phyloP scores from a whole-genome alignment of 768 basidiomycete genomes.

The Crepidotus variabilis region DNA sequence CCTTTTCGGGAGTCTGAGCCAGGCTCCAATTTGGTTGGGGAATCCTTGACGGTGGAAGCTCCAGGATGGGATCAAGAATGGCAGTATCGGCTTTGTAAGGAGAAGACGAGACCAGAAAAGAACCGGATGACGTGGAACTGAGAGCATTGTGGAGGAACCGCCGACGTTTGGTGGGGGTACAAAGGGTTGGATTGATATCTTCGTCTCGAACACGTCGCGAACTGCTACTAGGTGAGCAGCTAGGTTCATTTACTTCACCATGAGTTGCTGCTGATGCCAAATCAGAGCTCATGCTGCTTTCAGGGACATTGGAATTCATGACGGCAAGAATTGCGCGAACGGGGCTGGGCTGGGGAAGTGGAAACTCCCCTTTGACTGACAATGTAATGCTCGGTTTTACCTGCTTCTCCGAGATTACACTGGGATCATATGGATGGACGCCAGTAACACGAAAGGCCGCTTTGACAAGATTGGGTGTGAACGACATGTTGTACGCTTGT shows the following conservation, averaged over 20 bases:
- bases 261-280: not conserved
- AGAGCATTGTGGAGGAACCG: slow-evolving; percentile 13
- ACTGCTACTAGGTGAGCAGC: not conserved
- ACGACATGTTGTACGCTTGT: slow-evolving; percentile 17
- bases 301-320: not conserved
- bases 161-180: slow-evolving; percentile 22
- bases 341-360: slow-evolving; percentile 17
- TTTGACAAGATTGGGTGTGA: slow-evolving; percentile 18
- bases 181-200: slow-evolving; percentile 13
- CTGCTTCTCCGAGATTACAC: slow-evolving; percentile 17
- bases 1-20: too few relatives aligned
- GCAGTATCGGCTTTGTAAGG: slow-evolving; percentile 6
- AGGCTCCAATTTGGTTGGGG: too few relatives aligned
- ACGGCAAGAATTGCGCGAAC: slow-evolving; percentile 11
- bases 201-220: slow-evolving; percentile 1
- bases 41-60: too few relatives aligned
- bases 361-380: slow-evolving; percentile 19
- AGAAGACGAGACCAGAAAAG: slow-evolving; percentile 15
- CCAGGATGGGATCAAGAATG: too few relatives aligned
- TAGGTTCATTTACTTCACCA: not conserved
- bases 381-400: slow-evolving; percentile 21
- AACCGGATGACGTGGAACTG: slow-evolving; percentile 15
- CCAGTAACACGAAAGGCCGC: slow-evolving; percentile 25
- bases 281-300: too few relatives aligned
- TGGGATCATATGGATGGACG: slow-evolving; percentile 22